Evolutionary conservation across 2,329 filamentous ascomycete species (phyloP).

Genomic region (Cyclaneusma minus): DNA sequence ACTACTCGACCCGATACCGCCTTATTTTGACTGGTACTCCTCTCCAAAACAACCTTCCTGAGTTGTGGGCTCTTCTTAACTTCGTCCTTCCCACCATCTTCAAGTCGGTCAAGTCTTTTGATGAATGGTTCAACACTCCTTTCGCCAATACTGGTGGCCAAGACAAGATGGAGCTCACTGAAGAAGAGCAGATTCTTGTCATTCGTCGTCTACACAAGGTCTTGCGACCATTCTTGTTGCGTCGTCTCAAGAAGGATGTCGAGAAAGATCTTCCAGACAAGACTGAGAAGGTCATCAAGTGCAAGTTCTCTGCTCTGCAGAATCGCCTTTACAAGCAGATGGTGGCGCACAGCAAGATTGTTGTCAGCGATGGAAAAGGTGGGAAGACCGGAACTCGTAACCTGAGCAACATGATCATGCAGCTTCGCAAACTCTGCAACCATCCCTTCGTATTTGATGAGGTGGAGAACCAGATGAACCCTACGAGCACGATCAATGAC

Average conservation of each 20-base stretch:
- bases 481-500: slow-evolving; percentile 75
- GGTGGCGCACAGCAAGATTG: slow-evolving; percentile 85
- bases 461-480: slow-evolving; percentile 97
- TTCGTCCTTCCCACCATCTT: slow-evolving; percentile 97
- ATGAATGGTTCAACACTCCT: slow-evolving; percentile 99
- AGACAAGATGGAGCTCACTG: slow-evolving; percentile 96
- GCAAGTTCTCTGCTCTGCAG: slow-evolving; percentile 91
- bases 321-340: slow-evolving; percentile 94
- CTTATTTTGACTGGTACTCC: slow-evolving; percentile 96
- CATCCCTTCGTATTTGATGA: slow-evolving; percentile 98
- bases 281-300: slow-evolving; percentile 96
- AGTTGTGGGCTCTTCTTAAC: slow-evolving; percentile 96
- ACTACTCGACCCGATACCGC: slow-evolving; percentile 89
- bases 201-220: slow-evolving; percentile 98
- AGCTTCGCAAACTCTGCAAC: slow-evolving; percentile 95
- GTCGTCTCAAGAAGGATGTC: slow-evolving; percentile 98
- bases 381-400: slow-evolving; percentile 89
- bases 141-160: slow-evolving; percentile 97
- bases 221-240: slow-evolving; percentile 86
- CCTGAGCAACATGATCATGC: slow-evolving; percentile 99
- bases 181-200: slow-evolving; percentile 98
- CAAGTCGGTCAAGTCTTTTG: slow-evolving; percentile 97
- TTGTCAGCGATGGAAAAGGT: slow-evolving; percentile 87
- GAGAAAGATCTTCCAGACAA: slow-evolving; percentile 98
- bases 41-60: slow-evolving; percentile 88